These are phyloP conservation scores for Kokia cookei DNA, from an alignment of 441 rosid genomes.

Conservation along the genomic window DNA sequence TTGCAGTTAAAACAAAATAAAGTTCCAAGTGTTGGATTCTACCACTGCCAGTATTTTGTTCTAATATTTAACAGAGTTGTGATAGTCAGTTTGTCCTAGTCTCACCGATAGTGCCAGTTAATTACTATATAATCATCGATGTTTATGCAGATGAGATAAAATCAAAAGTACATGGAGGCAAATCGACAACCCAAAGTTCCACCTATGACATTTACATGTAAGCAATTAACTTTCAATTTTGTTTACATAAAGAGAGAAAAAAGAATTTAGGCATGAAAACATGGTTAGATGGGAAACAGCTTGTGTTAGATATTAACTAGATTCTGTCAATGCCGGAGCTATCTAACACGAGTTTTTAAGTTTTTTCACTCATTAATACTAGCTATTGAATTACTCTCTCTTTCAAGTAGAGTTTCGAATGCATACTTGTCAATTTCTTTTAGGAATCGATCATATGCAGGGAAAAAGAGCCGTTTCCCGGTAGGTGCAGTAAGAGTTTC, in stretches of 20 bases:
- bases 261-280: no score
- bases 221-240: no score
- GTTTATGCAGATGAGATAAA: neutral
- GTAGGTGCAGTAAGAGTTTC: constrained; percentile 85
- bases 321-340: neutral
- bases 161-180: neutral
- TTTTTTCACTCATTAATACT: neutral
- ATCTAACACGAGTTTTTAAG: neutral
- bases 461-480: constrained; percentile 59
- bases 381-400: neutral
- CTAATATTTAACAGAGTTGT: neutral
- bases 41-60: neutral
- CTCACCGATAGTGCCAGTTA: neutral
- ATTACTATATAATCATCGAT: neutral
- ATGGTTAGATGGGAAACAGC: no score
- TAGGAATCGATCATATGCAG: constrained; percentile 75
- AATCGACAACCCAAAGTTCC: neutral
- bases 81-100: neutral
- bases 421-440: constrained; percentile 67
- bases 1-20: neutral
- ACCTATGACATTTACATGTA: neutral
- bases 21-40: neutral
- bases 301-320: neutral
- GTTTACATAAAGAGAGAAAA: no score
- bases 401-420: constrained; percentile 2